phyloP scores from a whole-genome alignment of 2,329 filamentous ascomycete genomes.

The Paecilomyces variotii region DNA sequence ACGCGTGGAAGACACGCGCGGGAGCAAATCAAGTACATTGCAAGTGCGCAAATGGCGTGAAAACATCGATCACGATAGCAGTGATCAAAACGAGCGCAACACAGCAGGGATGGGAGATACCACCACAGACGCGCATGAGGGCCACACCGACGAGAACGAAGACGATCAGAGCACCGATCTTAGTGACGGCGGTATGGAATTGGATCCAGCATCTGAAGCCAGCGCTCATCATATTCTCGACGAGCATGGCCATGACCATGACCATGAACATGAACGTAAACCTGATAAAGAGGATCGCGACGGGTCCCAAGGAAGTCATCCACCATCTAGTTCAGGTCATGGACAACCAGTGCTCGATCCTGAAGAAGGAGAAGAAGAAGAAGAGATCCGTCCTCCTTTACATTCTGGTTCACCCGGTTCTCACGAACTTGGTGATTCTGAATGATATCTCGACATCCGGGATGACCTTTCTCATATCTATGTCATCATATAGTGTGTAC shows the following conservation, averaged over 20 bases:
- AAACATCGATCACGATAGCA: not conserved
- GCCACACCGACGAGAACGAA: not conserved
- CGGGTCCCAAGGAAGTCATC: not conserved
- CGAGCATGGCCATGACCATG: not conserved
- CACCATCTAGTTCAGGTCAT: not conserved
- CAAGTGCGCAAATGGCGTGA: not conserved
- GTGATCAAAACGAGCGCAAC: not conserved
- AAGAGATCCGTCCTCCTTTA: not conserved
- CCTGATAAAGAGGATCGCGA: not conserved
- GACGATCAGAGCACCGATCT: not conserved
- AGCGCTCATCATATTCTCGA: not conserved
- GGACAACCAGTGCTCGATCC: not conserved
- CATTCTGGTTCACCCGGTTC: not conserved
- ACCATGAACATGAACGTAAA: not conserved
- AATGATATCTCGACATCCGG: not conserved
- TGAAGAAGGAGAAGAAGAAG: not conserved
- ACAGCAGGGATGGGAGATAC: not conserved
- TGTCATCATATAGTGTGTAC: not conserved
- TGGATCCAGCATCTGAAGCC: not conserved
- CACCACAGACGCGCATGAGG: not conserved
- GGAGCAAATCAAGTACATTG: not conserved
- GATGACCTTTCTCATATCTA: not conserved
- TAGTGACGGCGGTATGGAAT: not conserved
- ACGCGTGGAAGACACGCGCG: slow-evolving; percentile 10
- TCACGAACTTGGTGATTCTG: not conserved